Evolutionary conservation across 495 filamentous ascomycete genomes (phyloP).

Genomic region (Tuber microsphaerosporum): DNA sequence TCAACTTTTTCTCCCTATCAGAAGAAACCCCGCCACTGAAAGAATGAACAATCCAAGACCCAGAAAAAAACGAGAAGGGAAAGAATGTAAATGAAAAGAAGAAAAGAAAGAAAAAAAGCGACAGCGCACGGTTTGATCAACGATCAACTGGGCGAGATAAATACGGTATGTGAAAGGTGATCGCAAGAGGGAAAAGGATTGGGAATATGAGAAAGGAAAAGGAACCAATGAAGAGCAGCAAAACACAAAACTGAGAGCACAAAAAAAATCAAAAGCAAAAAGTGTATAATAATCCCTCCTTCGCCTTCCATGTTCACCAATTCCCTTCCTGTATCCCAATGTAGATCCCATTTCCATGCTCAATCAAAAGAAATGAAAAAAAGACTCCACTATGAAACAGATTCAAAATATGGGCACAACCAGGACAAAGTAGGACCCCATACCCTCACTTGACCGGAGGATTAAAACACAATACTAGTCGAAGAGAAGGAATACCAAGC

Average conservation of each 20-base stretch:
- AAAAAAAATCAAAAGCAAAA: slow-evolving; percentile 2
- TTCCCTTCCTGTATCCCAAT: background rate
- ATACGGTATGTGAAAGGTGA: background rate
- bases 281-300: background rate
- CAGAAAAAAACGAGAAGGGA: background rate
- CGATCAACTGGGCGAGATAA: background rate
- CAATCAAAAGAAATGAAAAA: slow-evolving; percentile 32
- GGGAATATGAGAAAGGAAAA: slow-evolving; percentile 8
- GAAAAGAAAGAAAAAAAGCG: background rate
- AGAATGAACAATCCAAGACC: background rate
- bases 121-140: background rate
- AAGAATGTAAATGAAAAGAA: slow-evolving; percentile 10
- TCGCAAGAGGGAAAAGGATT: slow-evolving; percentile 13
- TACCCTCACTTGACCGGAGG: background rate
- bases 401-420: background rate
- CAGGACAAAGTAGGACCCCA: background rate
- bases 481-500: background rate
- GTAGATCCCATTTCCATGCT: slow-evolving; percentile 20
- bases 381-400: slow-evolving; percentile 14
- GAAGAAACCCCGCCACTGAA: background rate
- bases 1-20: background rate
- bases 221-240: slow-evolving; percentile 6
- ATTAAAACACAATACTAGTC: background rate
- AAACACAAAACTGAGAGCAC: background rate
- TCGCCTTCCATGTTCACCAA: background rate